A percentile compares a stretch with the other conserved stretches of the same genome.
These are phyloP conservation scores for Dipteronia sinensis DNA, from an alignment of 345 rosid genomes.

Conservation along the genomic window DNA sequence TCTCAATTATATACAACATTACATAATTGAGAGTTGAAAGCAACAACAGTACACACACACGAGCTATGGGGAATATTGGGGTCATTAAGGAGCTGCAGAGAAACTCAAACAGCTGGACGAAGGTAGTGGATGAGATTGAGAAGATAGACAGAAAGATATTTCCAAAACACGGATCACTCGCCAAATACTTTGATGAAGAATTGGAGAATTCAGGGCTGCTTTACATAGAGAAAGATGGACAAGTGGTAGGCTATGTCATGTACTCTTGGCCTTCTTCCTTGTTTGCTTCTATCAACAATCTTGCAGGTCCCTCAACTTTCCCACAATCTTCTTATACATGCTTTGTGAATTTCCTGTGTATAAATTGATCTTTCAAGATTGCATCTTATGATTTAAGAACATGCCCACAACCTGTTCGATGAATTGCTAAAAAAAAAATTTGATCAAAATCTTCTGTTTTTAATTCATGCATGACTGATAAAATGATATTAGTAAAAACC, in stretches of 20 bases:
- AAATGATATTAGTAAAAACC: too few relatives aligned
- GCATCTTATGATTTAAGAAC: too few relatives aligned
- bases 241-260: conserved; percentile 67
- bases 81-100: conserved; percentile 47
- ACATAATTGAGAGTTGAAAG: neutral
- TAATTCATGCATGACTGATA: too few relatives aligned
- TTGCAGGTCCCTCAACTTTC: conserved; percentile 51
- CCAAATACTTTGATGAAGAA: conserved; percentile 62
- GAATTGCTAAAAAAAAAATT: conserved; percentile 28
- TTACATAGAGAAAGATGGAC: conserved; percentile 42
- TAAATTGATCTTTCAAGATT: too few relatives aligned
- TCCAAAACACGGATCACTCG: conserved; percentile 84
- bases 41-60: too few relatives aligned
- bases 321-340: neutral
- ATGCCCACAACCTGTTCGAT: conserved; percentile 44
- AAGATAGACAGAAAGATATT: conserved; percentile 68
- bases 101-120: conserved; percentile 43
- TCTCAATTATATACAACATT: too few relatives aligned
- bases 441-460: too few relatives aligned
- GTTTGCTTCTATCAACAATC: conserved; percentile 69
- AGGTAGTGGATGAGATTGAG: conserved; percentile 60
- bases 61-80: conserved; percentile 35
- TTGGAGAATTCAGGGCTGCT: conserved; percentile 72
- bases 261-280: conserved; percentile 77
- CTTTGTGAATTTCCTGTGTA: too few relatives aligned